Conservation (phyloP, 257 asterid species). For the Cinchona pubescens region DNA sequence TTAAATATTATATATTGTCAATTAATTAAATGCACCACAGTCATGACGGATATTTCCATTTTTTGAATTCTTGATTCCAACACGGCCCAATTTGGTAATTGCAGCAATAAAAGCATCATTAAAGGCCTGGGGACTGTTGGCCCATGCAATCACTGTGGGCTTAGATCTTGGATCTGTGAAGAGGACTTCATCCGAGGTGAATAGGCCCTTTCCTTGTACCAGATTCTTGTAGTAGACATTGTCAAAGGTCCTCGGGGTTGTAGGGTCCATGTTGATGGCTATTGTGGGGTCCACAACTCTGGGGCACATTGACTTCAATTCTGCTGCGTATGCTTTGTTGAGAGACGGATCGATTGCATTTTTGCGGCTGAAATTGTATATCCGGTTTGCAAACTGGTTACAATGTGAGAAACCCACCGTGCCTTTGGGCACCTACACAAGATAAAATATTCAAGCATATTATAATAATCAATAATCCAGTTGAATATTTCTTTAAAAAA, state of each 20-base stretch:
- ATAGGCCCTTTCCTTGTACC: slow-evolving; percentile 66
- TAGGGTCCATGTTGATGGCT: slow-evolving; percentile 81
- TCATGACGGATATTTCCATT: slow-evolving; percentile 77
- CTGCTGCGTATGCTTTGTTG: slow-evolving; percentile 50
- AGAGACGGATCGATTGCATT: slow-evolving; percentile 71
- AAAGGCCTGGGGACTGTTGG: slow-evolving; percentile 41
- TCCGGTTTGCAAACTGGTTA: slow-evolving; percentile 56
- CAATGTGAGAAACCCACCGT: slow-evolving; percentile 88
- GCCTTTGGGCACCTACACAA: slow-evolving; percentile 65
- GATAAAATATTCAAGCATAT: background rate
- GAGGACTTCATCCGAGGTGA: slow-evolving; percentile 81
- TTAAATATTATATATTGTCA: too few species aligned
- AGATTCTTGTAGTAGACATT: slow-evolving; percentile 62
- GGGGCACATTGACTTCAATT: slow-evolving; percentile 59
- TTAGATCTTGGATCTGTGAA: slow-evolving; percentile 58
- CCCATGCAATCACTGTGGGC: slow-evolving; percentile 54
- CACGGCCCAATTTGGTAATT: slow-evolving; percentile 75
- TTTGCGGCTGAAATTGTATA: slow-evolving; percentile 50
- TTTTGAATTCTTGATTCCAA: slow-evolving; percentile 63
- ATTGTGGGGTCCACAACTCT: slow-evolving; percentile 49
- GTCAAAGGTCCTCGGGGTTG: slow-evolving; percentile 61
- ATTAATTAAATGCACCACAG: slow-evolving; percentile 63
- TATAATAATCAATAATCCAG: background rate
- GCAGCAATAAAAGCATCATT: slow-evolving; percentile 47
- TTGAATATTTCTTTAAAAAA: too few species aligned